These are phyloP conservation scores for Dictyostelium citrinum DNA, from an alignment of 78 protist species.

Conservation along the genomic window DNA sequence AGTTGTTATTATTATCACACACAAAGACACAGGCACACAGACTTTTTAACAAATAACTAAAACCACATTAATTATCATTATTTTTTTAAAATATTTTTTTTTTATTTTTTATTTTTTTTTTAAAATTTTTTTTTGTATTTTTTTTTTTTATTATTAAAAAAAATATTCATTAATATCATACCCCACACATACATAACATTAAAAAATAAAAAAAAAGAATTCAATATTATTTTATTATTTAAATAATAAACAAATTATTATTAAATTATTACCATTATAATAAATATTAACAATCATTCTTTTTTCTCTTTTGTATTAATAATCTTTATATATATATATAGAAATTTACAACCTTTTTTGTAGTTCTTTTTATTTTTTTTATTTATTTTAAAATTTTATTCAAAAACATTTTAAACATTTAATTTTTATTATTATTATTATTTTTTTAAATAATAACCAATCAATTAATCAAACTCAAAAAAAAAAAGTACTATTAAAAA, in stretches of 20 bases:
- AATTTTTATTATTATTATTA: background rate
- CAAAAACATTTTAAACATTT: background rate
- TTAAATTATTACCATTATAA: background rate
- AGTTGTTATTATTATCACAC: background rate
- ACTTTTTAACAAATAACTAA: background rate
- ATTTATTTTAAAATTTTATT: background rate
- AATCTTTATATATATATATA: background rate
- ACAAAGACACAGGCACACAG: background rate
- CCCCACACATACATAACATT: background rate
- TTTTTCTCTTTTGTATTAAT: background rate
- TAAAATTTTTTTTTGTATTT: background rate
- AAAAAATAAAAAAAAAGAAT: background rate
- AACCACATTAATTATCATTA: background rate
- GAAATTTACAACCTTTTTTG: slow-evolving; percentile 2
- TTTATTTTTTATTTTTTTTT: background rate
- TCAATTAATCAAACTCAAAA: background rate
- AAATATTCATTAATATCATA: background rate
- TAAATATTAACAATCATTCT: background rate
- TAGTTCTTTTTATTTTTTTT: background rate
- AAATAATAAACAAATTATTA: background rate
- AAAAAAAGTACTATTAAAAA: background rate
- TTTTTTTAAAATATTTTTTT: background rate
- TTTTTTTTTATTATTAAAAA: background rate
- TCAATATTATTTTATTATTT: background rate
- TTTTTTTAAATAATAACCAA: background rate